These are phyloP conservation scores for Pisolithus tinctorius DNA, from an alignment of 768 basidiomycete species.

Conservation along the genomic window DNA sequence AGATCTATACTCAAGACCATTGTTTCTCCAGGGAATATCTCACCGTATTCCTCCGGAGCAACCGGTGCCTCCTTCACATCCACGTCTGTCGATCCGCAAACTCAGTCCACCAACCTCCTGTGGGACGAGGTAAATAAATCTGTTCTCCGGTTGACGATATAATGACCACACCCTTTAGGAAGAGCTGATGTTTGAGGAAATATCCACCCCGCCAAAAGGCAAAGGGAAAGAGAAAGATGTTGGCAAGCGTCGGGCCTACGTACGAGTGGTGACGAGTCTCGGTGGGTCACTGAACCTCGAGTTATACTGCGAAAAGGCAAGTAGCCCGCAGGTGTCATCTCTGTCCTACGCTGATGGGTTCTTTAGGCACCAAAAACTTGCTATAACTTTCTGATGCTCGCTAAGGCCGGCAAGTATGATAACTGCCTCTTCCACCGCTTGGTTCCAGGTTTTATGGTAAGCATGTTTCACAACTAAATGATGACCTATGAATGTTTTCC, in stretches of 20 bases:
- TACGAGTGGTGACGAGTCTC: slow-evolving; percentile 89
- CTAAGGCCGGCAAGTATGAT: slow-evolving; percentile 85
- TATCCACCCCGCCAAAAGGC: slow-evolving; percentile 70
- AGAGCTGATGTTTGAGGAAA: slow-evolving; percentile 96
- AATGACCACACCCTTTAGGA: slow-evolving; percentile 41
- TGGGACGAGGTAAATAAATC: slow-evolving; percentile 72
- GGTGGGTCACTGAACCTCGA: slow-evolving; percentile 86
- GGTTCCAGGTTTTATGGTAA: slow-evolving; percentile 93
- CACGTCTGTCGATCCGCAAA: slow-evolving; percentile 79
- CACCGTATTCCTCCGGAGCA: slow-evolving; percentile 85
- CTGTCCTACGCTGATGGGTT: neutral
- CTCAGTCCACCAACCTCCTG: slow-evolving; percentile 63
- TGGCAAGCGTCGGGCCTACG: slow-evolving; percentile 87
- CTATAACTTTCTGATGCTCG: slow-evolving; percentile 96
- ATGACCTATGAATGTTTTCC: slow-evolving; percentile 1
- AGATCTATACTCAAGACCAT: neutral
- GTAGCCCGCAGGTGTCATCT: neutral
- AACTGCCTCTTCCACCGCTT: slow-evolving; percentile 86
- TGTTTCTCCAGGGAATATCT: slow-evolving; percentile 64
- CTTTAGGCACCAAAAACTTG: slow-evolving; percentile 92
- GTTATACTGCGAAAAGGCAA: slow-evolving; percentile 82
- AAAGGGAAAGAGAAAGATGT: slow-evolving; percentile 93
- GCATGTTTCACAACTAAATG: slow-evolving; percentile 8
- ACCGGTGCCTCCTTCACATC: slow-evolving; percentile 93
- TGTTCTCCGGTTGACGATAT: neutral